Percentiles rank a stretch among this genome's conserved stretches.
phyloP scores from a whole-genome alignment of 1,284 basidiomycete species.

The Earliella scabrosa region DNA sequence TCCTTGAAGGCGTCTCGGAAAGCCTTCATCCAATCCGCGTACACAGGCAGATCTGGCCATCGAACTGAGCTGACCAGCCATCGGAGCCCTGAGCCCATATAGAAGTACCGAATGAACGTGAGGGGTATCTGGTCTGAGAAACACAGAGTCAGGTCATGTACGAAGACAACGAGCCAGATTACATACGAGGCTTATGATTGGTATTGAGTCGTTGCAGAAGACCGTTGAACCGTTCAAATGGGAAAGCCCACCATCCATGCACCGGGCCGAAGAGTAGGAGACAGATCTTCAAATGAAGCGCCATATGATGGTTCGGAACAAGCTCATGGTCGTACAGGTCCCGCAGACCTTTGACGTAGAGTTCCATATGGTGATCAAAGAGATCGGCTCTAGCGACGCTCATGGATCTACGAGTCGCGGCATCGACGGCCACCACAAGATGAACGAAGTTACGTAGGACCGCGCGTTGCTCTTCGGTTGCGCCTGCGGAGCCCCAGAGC shows the following conservation, averaged over 20 bases:
- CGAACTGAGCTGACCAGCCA: slow-evolving; percentile 1
- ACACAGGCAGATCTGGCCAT: slow-evolving; percentile 2
- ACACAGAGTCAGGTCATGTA: not conserved
- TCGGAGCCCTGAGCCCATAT: slow-evolving; percentile 9
- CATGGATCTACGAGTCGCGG: slow-evolving; percentile 5
- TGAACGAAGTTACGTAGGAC: slow-evolving; percentile 45
- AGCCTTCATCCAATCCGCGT: not conserved
- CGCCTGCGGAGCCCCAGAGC: not conserved
- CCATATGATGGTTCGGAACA: slow-evolving; percentile 43
- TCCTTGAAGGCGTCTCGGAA: not conserved
- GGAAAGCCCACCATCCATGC: slow-evolving; percentile 33
- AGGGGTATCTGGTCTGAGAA: slow-evolving; percentile 11
- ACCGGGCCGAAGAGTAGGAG: slow-evolving; percentile 39
- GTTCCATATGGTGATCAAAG: slow-evolving; percentile 32
- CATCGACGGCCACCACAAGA: slow-evolving; percentile 34
- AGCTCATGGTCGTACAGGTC: slow-evolving; percentile 35
- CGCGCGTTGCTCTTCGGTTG: not conserved
- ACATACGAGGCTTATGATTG: slow-evolving; percentile 3
- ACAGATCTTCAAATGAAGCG: slow-evolving; percentile 36
- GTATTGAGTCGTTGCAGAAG: slow-evolving; percentile 14
- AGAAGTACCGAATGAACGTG: slow-evolving; percentile 17
- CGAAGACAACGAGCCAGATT: not conserved
- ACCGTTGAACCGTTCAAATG: slow-evolving; percentile 22
- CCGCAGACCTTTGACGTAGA: slow-evolving; percentile 35
- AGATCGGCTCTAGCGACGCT: not conserved